phyloP scores from a whole-genome alignment of 768 basidiomycete genomes.

The Rhodocollybia butyracea region DNA sequence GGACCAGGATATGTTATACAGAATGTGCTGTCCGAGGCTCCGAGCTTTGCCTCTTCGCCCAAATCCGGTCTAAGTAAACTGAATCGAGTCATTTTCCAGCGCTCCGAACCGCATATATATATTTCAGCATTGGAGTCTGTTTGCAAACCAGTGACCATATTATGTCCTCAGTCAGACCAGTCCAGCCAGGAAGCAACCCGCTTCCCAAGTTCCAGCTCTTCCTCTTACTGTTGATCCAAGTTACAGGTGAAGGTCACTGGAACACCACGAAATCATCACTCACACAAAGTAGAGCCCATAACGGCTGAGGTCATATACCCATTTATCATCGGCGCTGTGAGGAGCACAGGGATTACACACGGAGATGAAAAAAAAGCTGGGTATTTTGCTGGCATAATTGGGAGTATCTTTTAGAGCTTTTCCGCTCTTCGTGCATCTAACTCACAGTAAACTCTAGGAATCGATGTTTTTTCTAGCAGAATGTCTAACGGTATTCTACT shows the following conservation, averaged over 20 bases:
- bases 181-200: constrained; percentile 21
- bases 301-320: constrained; percentile 23
- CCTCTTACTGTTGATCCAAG: constrained; percentile 32
- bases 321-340: constrained; percentile 15
- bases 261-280: too few species aligned
- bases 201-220: constrained; percentile 36
- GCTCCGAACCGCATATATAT: too few species aligned
- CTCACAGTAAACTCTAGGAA: constrained; percentile 15
- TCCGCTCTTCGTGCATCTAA: too few species aligned
- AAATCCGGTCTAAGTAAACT: too few species aligned
- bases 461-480: constrained; percentile 27
- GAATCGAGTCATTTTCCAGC: too few species aligned
- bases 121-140: too few species aligned
- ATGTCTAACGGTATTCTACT: constrained; percentile 11
- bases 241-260: too few species aligned
- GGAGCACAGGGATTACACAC: constrained; percentile 14
- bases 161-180: background rate
- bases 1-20: too few species aligned
- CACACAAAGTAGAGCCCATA: too few species aligned
- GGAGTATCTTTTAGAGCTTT: background rate
- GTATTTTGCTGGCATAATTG: constrained; percentile 21
- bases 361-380: constrained; percentile 17
- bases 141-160: too few species aligned
- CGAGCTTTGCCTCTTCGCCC: too few species aligned
- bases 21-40: background rate